Evolutionary conservation across 2,329 filamentous ascomycete species (phyloP).

Genomic region (Dothiorella sarmentorum): DNA sequence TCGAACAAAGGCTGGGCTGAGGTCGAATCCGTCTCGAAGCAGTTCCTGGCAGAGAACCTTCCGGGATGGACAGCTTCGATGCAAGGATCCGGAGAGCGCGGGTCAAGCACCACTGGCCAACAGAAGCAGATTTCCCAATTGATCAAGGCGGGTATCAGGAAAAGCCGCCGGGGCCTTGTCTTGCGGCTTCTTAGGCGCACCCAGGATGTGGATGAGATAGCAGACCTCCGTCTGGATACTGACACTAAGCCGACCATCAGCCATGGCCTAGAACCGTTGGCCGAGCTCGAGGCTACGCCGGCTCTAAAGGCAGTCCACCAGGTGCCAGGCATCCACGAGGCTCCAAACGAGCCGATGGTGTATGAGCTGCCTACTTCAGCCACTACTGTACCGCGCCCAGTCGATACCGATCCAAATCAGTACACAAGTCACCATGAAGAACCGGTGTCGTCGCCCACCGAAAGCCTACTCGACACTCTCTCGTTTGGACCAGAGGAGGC

Average conservation of each 20-base stretch:
- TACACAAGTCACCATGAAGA: not conserved
- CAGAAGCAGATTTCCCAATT: constrained; percentile 27
- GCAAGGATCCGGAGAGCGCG: not conserved
- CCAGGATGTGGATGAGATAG: not conserved
- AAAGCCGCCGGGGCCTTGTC: constrained; percentile 33
- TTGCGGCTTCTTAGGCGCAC: constrained; percentile 31
- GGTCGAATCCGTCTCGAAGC: constrained; percentile 4
- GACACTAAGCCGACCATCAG: not conserved
- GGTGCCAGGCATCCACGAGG: constrained; percentile 11
- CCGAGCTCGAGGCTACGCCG: not conserved
- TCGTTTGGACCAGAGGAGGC: constrained; percentile 5
- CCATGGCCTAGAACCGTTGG: too few relatives aligned
- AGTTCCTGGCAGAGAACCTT: constrained; percentile 7
- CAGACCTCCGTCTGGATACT: not conserved
- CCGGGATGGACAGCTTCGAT: not conserved
- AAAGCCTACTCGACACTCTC: not conserved
- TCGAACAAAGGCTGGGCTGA: constrained; percentile 4
- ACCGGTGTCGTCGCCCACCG: not conserved
- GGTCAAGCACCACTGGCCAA: constrained; percentile 23
- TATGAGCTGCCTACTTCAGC: not conserved
- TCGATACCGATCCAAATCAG: not conserved
- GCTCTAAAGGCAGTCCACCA: not conserved
- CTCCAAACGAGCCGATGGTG: not conserved
- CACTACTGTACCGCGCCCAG: not conserved
- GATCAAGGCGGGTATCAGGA: constrained; percentile 33